Evolutionary conservation across 805 yeast species (phyloP).

Genomic region (Candida stauntonica): DNA sequence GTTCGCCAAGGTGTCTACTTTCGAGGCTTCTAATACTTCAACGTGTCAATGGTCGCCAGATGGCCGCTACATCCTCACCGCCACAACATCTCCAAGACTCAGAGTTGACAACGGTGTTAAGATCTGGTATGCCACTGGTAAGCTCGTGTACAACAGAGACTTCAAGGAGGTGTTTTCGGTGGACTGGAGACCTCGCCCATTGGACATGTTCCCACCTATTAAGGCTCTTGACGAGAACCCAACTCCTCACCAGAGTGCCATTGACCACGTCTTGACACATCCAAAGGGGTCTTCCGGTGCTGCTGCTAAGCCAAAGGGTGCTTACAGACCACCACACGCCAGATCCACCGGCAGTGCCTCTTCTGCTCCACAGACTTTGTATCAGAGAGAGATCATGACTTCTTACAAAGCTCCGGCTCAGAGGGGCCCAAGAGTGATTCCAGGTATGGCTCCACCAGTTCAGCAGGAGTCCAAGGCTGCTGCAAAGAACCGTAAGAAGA

Average conservation of each 20-base stretch:
- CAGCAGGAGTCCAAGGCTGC: conserved; percentile 57
- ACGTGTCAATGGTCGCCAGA: conserved; percentile 98
- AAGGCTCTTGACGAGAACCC: conserved; percentile 49
- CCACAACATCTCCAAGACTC: conserved; percentile 94
- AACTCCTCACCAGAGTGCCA: conserved; percentile 66
- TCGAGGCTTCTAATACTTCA: conserved; percentile 93
- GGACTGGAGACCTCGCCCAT: conserved; percentile 70
- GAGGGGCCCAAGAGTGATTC: conserved; percentile 42
- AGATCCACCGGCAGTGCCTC: conserved; percentile 39
- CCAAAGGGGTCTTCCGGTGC: conserved; percentile 31
- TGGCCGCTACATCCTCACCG: conserved; percentile 88
- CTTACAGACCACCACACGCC: conserved; percentile 97
- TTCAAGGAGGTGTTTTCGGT: conserved; percentile 77
- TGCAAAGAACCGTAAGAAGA: conserved; percentile 70
- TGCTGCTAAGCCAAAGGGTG: conserved; percentile 68
- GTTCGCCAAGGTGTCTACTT: conserved; percentile 71
- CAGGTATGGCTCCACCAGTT: conserved; percentile 50
- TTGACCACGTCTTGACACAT: conserved; percentile 42
- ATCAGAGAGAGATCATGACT: conserved; percentile 49
- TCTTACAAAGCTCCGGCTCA: conserved; percentile 27
- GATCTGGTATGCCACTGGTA: conserved; percentile 90
- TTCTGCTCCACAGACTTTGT: conserved; percentile 42
- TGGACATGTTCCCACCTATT: conserved; percentile 31
- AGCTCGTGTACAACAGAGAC: conserved; percentile 71
- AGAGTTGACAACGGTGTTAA: conserved; percentile 95